Conservation (phyloP, 768 basidiomycete genomes). For the Obba rivulosa region DNA sequence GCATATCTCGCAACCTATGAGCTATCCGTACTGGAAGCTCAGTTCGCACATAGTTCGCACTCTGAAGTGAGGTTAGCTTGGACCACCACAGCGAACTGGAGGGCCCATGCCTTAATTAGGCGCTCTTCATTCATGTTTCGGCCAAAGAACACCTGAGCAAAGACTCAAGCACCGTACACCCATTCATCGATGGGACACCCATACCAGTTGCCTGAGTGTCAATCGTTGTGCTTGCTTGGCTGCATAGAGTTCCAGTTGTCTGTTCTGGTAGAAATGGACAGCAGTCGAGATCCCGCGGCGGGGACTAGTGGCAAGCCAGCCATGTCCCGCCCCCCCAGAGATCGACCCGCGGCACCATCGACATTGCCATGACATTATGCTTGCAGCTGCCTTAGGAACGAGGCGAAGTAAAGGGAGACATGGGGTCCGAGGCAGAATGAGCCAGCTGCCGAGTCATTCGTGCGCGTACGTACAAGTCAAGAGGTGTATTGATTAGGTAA, state of each 20-base stretch:
- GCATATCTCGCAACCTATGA: conserved; percentile 82
- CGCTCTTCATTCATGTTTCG: conserved; percentile 75
- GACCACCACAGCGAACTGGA: background rate
- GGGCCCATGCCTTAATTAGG: conserved; percentile 56
- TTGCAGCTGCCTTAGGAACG: no score
- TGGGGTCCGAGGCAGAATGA: no score
- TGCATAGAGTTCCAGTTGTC: conserved; percentile 77
- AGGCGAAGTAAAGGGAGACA: no score
- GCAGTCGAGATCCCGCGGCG: conserved; percentile 13
- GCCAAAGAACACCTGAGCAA: conserved; percentile 73
- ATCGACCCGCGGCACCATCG: no score
- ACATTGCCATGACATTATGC: no score
- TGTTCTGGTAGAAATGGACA: conserved; percentile 70
- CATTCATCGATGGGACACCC: conserved; percentile 4
- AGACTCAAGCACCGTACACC: conserved; percentile 1
- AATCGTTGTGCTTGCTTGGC: conserved; percentile 65
- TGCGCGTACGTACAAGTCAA: no score
- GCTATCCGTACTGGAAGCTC: conserved; percentile 86
- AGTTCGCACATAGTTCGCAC: conserved; percentile 86
- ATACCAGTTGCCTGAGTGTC: conserved; percentile 75
- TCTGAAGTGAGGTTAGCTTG: conserved; percentile 35
- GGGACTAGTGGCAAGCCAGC: no score
- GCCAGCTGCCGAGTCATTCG: no score
- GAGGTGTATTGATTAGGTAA: no score
- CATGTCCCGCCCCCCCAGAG: no score